These are phyloP conservation scores for Filosporella fistucella DNA, from an alignment of 495 filamentous ascomycete species.

Conservation along the genomic window DNA sequence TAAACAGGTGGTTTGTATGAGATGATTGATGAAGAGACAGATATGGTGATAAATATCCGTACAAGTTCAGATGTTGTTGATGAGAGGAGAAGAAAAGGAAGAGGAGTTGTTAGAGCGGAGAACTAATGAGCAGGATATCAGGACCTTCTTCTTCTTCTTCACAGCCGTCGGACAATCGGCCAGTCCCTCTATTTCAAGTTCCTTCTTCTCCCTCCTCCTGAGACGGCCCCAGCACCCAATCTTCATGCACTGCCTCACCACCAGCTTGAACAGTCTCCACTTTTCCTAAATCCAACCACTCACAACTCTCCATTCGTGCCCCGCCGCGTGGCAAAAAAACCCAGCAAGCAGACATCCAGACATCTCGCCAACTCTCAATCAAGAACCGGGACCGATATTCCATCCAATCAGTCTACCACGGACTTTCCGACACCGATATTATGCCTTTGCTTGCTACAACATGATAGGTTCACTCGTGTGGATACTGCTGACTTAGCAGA, in stretches of 20 bases:
- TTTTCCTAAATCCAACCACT: too few relatives aligned
- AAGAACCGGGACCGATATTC: too few relatives aligned
- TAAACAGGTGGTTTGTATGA: not conserved
- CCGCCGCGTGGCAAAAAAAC: slow-evolving; percentile 1
- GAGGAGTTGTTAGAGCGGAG: not conserved
- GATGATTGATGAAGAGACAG: not conserved
- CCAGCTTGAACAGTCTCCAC: not conserved
- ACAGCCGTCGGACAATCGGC: not conserved
- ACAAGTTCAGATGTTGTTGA: not conserved
- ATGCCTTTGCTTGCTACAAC: too few relatives aligned
- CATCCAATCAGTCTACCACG: too few relatives aligned
- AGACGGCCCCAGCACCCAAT: not conserved
- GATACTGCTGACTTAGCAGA: too few relatives aligned
- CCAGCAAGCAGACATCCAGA: too few relatives aligned
- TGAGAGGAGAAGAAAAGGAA: not conserved
- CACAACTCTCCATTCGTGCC: not conserved
- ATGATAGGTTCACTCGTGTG: too few relatives aligned
- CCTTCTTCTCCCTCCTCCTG: not conserved
- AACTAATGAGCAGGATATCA: not conserved
- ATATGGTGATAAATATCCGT: not conserved
- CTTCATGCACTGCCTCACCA: not conserved
- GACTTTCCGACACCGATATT: too few relatives aligned
- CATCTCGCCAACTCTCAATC: too few relatives aligned
- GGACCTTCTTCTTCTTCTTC: not conserved
- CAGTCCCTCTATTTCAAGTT: not conserved